Base-by-base conservation (phyloP, 495 filamentous ascomycete genomes). In the Aspergillus haitiensis region DNA sequence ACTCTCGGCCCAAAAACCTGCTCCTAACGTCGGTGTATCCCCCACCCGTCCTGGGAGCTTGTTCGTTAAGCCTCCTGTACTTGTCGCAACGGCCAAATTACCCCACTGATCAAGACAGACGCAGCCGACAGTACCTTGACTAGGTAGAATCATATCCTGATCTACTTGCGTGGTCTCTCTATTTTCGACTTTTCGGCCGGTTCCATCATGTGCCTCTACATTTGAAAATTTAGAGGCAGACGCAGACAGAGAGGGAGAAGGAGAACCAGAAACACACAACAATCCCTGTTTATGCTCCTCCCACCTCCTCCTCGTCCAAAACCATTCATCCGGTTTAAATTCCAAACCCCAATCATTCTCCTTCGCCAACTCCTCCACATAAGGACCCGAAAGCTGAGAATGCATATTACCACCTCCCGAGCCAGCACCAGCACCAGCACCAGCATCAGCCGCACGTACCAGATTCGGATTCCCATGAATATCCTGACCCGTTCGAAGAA, bases 1-100 rank as follows among this genome's bases (percentile, higher is more conserved):
- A 55, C 90, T 82, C 71, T 95, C 92, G 0, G 91, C 91, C 91
- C 91, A 96, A 67, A 92, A 96, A 8, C 92, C 92, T 2, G 92
- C 90, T 4, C 93, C 92, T 12, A 92, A 76, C 0, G 88, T 89
- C 1, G 92, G 92, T 5, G 92, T 96, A 70, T 96, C 93, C 0
- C 93, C 93, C 59, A 96, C 88, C 11, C 91, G 76, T 1, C 91
- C 91, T 0, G 89, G 88, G 32, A 92, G 68, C 75, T 97, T 97
- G 65, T 97, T 96, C 16, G 92, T 96, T 70, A 95, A 59, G 0
- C 92, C 92, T 1, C 92, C 92, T 0, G 92, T 96, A 60, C 88
- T 92, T 0, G 92, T 96, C 7, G 92, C 93, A 47, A 82, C 84
- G 54, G 88, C 91, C 12, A 94, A 61, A 11, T 86, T 84, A 2